phyloP scores from a whole-genome alignment of 2,329 filamentous ascomycete genomes.

The Fusarium verrucosum region DNA sequence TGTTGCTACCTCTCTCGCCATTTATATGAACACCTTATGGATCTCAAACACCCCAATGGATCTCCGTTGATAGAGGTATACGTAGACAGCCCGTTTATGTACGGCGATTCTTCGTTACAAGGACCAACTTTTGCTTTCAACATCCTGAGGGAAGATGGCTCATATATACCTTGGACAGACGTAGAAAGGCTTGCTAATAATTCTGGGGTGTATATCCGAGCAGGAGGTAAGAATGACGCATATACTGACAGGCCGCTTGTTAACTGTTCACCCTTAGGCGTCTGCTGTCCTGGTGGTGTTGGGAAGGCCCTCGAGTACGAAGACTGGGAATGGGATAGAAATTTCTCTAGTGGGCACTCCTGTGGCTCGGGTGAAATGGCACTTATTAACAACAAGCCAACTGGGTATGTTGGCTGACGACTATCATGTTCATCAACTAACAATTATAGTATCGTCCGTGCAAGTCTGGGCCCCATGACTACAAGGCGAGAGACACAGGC shows the following conservation, averaged over 20 bases:
- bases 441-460: constrained; percentile 62
- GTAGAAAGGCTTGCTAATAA: constrained; percentile 68
- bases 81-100: constrained; percentile 56
- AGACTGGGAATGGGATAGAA: constrained; percentile 62
- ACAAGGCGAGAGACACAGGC: constrained; percentile 63
- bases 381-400: constrained; percentile 63
- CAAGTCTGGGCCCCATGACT: constrained; percentile 70
- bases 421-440: constrained; percentile 4
- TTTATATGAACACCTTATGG: constrained; percentile 58
- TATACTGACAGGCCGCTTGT: not conserved
- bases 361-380: constrained; percentile 64
- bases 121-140: constrained; percentile 74
- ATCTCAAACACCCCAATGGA: constrained; percentile 64
- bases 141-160: constrained; percentile 61
- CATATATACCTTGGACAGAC: constrained; percentile 63
- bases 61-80: constrained; percentile 63
- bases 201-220: constrained; percentile 66
- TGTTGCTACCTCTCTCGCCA: constrained; percentile 62
- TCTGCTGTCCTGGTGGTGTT: constrained; percentile 59
- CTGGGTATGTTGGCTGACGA: constrained; percentile 53
- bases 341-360: constrained; percentile 65
- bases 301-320: constrained; percentile 60
- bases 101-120: constrained; percentile 62
- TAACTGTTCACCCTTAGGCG: constrained; percentile 47
- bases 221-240: constrained; percentile 52